These are phyloP conservation scores for Apium graveolens DNA, from an alignment of 129 eudicot genomes.

Conservation along the genomic window DNA sequence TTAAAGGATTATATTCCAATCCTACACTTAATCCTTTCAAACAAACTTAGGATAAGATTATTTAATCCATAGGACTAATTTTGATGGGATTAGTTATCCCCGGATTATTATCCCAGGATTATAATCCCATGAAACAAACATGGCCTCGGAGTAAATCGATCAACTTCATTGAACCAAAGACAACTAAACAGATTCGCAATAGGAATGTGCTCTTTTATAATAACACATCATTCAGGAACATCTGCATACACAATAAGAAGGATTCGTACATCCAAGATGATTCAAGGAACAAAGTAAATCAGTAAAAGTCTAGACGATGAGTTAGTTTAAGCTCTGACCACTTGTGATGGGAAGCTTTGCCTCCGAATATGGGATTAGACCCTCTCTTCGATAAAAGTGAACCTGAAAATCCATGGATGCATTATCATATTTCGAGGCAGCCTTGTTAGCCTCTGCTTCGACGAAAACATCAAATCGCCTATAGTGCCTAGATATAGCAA, in stretches of 20 bases:
- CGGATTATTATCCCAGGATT: too few relatives aligned
- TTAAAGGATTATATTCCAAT: too few relatives aligned
- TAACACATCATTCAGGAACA: slow-evolving; percentile 97
- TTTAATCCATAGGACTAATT: too few relatives aligned
- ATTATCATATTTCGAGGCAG: slow-evolving; percentile 72
- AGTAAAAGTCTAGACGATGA: neutral
- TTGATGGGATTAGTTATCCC: too few relatives aligned
- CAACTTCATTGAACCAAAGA: slow-evolving; percentile 98
- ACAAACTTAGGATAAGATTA: too few relatives aligned
- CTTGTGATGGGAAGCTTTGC: slow-evolving; percentile 83
- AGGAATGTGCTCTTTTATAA: slow-evolving; percentile 81
- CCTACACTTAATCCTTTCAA: too few relatives aligned
- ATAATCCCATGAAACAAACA: too few relatives aligned
- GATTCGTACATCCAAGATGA: neutral
- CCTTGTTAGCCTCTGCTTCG: slow-evolving; percentile 96
- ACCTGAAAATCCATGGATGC: slow-evolving; percentile 86
- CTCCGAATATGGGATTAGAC: slow-evolving; percentile 73
- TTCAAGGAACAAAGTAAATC: neutral
- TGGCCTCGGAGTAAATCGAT: slow-evolving; percentile 86
- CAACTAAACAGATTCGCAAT: slow-evolving; percentile 81
- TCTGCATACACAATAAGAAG: slow-evolving; percentile 32
- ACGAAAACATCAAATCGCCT: slow-evolving; percentile 80
- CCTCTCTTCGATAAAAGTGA: slow-evolving; percentile 71
- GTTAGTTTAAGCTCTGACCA: slow-evolving; percentile 34
- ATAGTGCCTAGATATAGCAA: slow-evolving; percentile 93